Base-by-base conservation (phyloP, 208 protist genomes). In the Crithidia expoeki region DNA sequence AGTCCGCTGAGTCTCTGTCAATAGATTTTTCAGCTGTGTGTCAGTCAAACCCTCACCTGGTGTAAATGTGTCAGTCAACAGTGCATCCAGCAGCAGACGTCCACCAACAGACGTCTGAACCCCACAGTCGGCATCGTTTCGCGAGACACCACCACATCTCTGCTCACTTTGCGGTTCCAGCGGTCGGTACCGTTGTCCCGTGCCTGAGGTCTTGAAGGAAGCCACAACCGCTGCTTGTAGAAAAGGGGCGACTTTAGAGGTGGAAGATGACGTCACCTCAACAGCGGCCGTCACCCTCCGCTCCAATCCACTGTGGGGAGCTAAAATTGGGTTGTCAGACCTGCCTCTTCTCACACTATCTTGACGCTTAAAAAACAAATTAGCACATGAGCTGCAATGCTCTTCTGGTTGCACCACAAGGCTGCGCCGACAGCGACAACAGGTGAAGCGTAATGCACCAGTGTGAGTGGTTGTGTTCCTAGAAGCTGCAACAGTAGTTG, bases 1-100 rank as follows among this genome's bases (percentile, higher is more conserved):
- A n/a, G n/a, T 6, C 33, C 49, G 34, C 27, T 76, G 71, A 19
- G 62, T 32, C 34, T 27, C 19, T 25, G 55, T 46, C 27, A 70
- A 16, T 4, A 77, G 33, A n/a, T 67, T 32, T 0, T 2, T 16
- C 17, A 67, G 47, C 61, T 67, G 61, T 4, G 49, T 23, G 7
- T 57, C 23, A 2, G 47, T 46, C 2, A 57, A 17, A 6, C 34
- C 47, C 2, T 67, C 67, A 2, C 55, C 51, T 14, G 72, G 30
- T 4, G 38, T 27, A 36, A 77, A 77, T 38, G 61, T 49, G 57
- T 66, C 30, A 0, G 17, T 17, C 10, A 36, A 40, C 0, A 72
- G 63, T 1, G 55, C 64, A 38, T 66, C 50, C 9, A 77, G 25
- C 2, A 77, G 47, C 0, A 64, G 57, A 7, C 34, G 27, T 28